phyloP scores from a whole-genome alignment of 208 protist genomes.

The Crithidia brevicula region DNA sequence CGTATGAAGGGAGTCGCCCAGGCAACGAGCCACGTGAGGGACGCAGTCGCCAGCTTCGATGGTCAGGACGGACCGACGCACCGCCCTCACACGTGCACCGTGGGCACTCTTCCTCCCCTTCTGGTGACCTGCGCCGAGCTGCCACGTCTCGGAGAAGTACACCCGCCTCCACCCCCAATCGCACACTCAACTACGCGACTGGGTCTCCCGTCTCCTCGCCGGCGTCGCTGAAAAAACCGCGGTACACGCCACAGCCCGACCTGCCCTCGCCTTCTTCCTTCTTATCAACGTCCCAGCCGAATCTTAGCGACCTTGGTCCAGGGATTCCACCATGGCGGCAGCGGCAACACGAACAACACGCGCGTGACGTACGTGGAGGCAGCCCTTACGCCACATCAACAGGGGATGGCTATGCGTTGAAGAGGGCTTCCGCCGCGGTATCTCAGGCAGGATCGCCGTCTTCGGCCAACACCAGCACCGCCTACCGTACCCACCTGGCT shows the following conservation, averaged over 20 bases:
- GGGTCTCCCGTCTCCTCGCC: conserved; percentile 15
- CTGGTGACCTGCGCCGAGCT: neutral
- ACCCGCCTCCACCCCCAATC: conserved; percentile 19
- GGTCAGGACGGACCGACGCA: neutral
- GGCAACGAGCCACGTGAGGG: too few species aligned
- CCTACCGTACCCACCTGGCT: conserved; percentile 29
- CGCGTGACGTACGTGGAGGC: neutral
- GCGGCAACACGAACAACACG: neutral
- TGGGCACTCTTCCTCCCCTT: neutral
- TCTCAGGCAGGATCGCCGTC: neutral
- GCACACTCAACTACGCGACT: conserved; percentile 18
- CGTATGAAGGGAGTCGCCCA: too few species aligned
- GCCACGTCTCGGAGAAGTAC: too few species aligned
- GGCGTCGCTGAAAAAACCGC: conserved; percentile 18
- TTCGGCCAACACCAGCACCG: neutral
- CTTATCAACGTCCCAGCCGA: conserved; percentile 5
- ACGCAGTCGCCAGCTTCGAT: too few species aligned
- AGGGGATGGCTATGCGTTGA: too few species aligned
- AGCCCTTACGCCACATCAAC: too few species aligned
- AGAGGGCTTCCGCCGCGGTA: neutral
- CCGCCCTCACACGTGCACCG: neutral
- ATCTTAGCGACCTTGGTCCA: neutral
- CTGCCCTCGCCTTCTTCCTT: conserved; percentile 23
- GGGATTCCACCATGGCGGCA: conserved; percentile 18
- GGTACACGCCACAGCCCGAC: conserved; percentile 12